These are phyloP conservation scores for Skeletonema grethae DNA, from an alignment of 108 stramenopile species.

Conservation along the genomic window DNA sequence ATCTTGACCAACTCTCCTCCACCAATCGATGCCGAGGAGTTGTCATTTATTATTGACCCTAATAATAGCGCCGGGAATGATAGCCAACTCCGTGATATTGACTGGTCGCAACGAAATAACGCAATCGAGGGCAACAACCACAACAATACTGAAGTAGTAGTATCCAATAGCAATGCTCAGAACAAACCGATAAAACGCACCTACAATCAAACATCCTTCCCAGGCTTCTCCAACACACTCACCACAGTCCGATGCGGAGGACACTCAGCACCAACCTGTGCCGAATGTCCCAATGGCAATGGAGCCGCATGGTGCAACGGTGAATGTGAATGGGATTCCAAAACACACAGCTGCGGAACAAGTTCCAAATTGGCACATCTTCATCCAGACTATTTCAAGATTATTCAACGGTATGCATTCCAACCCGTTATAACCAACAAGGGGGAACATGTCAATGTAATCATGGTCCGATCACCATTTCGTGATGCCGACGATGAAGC, in stretches of 20 bases:
- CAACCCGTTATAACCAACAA: conserved; percentile 43
- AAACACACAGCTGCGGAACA: conserved; percentile 13
- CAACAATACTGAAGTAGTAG: background rate
- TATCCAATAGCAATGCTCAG: background rate
- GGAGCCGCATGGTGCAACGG: conserved; percentile 49
- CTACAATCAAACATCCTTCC: conserved; percentile 13
- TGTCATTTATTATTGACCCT: too few species aligned
- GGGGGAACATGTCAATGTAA: conserved; percentile 38
- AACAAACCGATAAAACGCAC: background rate
- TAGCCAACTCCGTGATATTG: too few species aligned
- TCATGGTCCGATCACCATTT: conserved; percentile 45
- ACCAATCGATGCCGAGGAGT: background rate
- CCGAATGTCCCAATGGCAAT: conserved; percentile 43
- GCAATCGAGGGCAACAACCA: background rate
- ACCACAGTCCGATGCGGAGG: conserved; percentile 35
- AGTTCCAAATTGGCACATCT: conserved; percentile 26
- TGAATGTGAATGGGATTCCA: conserved; percentile 40
- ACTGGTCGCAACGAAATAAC: too few species aligned
- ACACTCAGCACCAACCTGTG: conserved; percentile 42
- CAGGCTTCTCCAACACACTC: conserved; percentile 14
- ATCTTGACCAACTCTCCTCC: background rate
- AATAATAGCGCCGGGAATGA: too few species aligned
- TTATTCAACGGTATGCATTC: conserved; percentile 40
- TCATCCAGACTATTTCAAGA: conserved; percentile 42
- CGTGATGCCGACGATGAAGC: conserved; percentile 30